A percentile compares a stretch with the other conserved stretches of the same genome.
phyloP scores from a whole-genome alignment of 805 yeast genomes.

The Metschnikowia proteae region DNA sequence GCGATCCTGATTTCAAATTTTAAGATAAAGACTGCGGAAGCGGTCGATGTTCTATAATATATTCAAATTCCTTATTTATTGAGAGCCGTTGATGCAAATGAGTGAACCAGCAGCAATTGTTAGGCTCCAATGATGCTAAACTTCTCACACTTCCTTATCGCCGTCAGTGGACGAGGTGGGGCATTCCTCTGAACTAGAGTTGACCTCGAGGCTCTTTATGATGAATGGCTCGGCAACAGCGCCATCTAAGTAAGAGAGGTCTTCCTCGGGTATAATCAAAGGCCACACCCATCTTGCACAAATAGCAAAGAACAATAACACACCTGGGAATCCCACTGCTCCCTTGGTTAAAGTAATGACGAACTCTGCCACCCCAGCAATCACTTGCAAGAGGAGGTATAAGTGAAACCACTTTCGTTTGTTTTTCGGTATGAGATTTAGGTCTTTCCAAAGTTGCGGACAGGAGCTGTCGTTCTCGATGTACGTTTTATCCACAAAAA shows the following conservation, averaged over 20 bases:
- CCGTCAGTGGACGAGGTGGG: not conserved
- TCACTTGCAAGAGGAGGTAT: conserved; percentile 55
- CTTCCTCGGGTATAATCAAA: conserved; percentile 54
- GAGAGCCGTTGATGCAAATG: not conserved
- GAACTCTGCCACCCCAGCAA: conserved; percentile 76
- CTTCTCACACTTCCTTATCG: conserved; percentile 2
- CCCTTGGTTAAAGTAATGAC: conserved; percentile 83
- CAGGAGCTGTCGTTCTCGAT: conserved; percentile 34
- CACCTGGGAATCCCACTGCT: conserved; percentile 92
- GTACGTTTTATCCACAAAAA: conserved; percentile 54
- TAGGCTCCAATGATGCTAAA: not conserved
- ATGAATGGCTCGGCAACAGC: conserved; percentile 57
- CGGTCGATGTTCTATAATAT: not conserved
- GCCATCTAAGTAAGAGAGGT: conserved; percentile 62
- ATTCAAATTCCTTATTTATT: not conserved
- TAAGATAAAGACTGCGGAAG: not conserved
- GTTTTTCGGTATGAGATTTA: conserved; percentile 25
- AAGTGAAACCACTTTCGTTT: conserved; percentile 46
- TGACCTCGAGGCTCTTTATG: conserved; percentile 39
- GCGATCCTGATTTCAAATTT: not conserved
- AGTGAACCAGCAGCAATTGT: not conserved
- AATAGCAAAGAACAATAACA: conserved; percentile 64
- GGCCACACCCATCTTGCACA: conserved; percentile 63
- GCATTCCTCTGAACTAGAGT: not conserved
- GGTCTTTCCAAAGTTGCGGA: conserved; percentile 32